A percentile compares a stretch with the other conserved stretches of the same genome.
Conservation (phyloP, 805 yeast genomes). For the Candida sithepensis region DNA sequence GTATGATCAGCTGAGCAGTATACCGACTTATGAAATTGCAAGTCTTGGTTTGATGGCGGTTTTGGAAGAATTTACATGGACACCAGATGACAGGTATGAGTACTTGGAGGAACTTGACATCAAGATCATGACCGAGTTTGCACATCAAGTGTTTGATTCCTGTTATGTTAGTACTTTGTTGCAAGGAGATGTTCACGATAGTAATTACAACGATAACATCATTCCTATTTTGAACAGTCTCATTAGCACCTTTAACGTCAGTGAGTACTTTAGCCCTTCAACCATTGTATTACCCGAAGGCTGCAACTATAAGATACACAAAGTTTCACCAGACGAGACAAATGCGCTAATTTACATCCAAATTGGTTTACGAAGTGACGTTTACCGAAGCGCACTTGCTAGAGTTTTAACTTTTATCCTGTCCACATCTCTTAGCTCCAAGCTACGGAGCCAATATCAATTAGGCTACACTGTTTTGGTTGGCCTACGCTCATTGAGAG, state of each 20-base stretch:
- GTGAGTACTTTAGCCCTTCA: constrained; percentile 26
- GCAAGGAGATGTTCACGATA: constrained; percentile 44
- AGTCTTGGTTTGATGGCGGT: constrained; percentile 47
- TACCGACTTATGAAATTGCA: constrained; percentile 45
- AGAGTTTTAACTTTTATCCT: constrained; percentile 45
- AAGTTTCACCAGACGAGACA: constrained; percentile 46
- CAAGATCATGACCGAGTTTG: constrained; percentile 31
- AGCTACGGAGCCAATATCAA: constrained; percentile 51
- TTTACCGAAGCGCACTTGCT: constrained; percentile 36
- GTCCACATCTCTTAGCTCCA: constrained; percentile 39
- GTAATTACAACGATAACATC: constrained; percentile 3
- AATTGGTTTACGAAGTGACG: constrained; percentile 45
- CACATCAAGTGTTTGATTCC: constrained; percentile 24
- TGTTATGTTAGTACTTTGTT: constrained; percentile 40
- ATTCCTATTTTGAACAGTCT: constrained; percentile 11
- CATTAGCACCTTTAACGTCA: constrained; percentile 11
- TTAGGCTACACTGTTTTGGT: constrained; percentile 62
- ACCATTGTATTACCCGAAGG: constrained; percentile 38
- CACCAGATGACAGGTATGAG: constrained; percentile 51
- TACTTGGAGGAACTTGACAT: constrained; percentile 48
- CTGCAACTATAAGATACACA: constrained; percentile 31
- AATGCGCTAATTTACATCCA: constrained; percentile 52
- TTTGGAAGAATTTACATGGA: constrained; percentile 55
- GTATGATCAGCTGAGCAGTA: constrained; percentile 40
- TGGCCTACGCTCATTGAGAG: constrained; percentile 49